Evolutionary conservation across 2,329 filamentous ascomycete species (phyloP).

Genomic region (Clonostachys byssicola): DNA sequence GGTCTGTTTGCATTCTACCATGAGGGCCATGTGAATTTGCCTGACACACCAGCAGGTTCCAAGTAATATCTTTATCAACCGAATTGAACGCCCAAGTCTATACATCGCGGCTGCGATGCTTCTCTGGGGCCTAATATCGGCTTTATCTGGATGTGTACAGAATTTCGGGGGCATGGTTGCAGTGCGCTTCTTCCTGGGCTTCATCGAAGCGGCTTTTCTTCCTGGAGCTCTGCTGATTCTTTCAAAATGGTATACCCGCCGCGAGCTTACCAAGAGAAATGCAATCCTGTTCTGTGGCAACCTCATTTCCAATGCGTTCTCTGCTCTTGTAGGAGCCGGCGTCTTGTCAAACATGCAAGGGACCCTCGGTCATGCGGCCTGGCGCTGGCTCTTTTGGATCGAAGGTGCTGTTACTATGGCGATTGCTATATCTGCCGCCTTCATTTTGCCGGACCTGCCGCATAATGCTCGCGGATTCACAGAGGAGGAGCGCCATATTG

Average conservation of each 20-base stretch:
- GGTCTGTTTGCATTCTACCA: constrained; percentile 2
- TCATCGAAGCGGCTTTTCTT: constrained; percentile 60
- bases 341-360: constrained; percentile 56
- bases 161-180: constrained; percentile 50
- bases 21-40: too few species aligned
- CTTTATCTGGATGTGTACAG: constrained; percentile 45
- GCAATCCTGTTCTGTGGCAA: constrained; percentile 57
- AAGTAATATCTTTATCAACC: constrained; percentile 54
- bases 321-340: constrained; percentile 53
- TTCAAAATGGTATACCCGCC: constrained; percentile 63
- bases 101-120: constrained; percentile 50
- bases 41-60: constrained; percentile 25
- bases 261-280: constrained; percentile 49
- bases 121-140: constrained; percentile 58
- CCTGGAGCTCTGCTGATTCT: constrained; percentile 61
- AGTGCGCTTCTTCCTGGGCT: constrained; percentile 56
- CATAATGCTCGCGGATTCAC: constrained; percentile 54
- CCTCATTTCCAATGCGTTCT: constrained; percentile 56
- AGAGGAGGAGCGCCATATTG: constrained; percentile 51
- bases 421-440: constrained; percentile 37
- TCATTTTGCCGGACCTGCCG: constrained; percentile 50
- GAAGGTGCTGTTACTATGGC: constrained; percentile 49
- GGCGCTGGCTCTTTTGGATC: constrained; percentile 60
- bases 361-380: constrained; percentile 46
- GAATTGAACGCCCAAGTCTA: constrained; percentile 43